Evolutionary conservation across 1,284 basidiomycete species (phyloP), one percentile per base, ranked within the genome.

Genomic region (Golubevia sp.): DNA sequence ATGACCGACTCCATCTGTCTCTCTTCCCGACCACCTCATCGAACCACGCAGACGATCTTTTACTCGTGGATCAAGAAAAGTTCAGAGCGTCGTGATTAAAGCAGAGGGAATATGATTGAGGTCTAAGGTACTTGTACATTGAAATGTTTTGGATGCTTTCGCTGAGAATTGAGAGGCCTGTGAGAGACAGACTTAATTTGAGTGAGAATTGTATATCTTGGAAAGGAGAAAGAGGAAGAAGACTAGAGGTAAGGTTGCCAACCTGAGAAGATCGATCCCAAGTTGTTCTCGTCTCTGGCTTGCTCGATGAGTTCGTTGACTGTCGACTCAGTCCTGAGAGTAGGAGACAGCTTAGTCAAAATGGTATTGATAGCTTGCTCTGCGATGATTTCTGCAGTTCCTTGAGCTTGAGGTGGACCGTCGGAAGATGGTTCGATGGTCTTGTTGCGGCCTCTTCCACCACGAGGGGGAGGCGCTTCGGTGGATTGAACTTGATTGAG

Each of bases 301-400:
- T 94, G 90, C 24, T 92, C 90, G 63, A 98, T 91, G 48, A 99
- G 88, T 82, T 94, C 91, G 85, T 97, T 97, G 66, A 99, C 93
- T 2, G 91, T 92, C 75, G 92, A 94, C 83, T 97, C 92, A 38
- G 96, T 91, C 76, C 92, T 96, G 70, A 97, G 86, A 11, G 90
- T 88, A 69, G 89, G 90, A 76, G 93, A 90, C 48, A 99, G 86
- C 84, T 98, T 98, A 23, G 7, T n/a, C 21, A 48, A 59, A 26
- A 27, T 54, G 38, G 24, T 38, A 21, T 61, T 50, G 27, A 38
- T 18, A 54, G 27, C 34, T 52, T 11, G 49, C 30, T 25, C 62
- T 24, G 34, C 13, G 56, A 30, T 21, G n/a, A 24, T 62, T 34
- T 52, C 51, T 49, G 52, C 30, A 18, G 54, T 55, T 24, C 53